A percentile compares a stretch with the other conserved stretches of the same genome.
Conservation (phyloP, 345 rosid species). For the Citrus sp. region DNA sequence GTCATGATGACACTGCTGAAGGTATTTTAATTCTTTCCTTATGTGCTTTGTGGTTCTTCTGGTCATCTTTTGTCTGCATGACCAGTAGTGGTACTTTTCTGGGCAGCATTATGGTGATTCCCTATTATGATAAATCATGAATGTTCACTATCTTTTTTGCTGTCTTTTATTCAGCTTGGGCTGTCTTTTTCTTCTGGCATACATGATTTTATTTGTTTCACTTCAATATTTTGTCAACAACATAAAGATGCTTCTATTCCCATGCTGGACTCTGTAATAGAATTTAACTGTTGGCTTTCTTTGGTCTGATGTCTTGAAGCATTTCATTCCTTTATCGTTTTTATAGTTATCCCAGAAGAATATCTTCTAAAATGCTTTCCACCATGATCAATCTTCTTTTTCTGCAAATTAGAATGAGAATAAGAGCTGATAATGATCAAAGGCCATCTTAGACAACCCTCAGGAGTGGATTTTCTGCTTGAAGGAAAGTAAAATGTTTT, state of each 20-base stretch:
- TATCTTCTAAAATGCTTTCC: not conserved
- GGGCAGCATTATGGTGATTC: not conserved
- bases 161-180: not conserved
- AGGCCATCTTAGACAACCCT: not conserved
- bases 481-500: not conserved
- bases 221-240: not conserved
- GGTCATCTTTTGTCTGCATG: slow-evolving; percentile 8
- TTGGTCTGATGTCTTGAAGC: not conserved
- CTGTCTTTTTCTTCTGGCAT: not conserved
- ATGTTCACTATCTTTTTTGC: not conserved
- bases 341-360: not conserved
- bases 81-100: not conserved
- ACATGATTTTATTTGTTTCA: not conserved
- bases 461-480: not conserved
- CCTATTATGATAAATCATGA: not conserved
- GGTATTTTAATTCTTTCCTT: slow-evolving; percentile 36
- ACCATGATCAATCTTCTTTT: not conserved
- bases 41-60: not conserved
- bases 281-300: not conserved
- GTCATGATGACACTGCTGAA: slow-evolving; percentile 86
- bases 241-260: not conserved
- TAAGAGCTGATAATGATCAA: not conserved
- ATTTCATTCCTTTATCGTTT: not conserved
- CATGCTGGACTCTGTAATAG: not conserved
- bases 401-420: not conserved